A percentile compares a stretch with the other conserved stretches of the same genome.
Conservation (phyloP, 176 grass and related monocot genomes). For the Juncus effusus region DNA sequence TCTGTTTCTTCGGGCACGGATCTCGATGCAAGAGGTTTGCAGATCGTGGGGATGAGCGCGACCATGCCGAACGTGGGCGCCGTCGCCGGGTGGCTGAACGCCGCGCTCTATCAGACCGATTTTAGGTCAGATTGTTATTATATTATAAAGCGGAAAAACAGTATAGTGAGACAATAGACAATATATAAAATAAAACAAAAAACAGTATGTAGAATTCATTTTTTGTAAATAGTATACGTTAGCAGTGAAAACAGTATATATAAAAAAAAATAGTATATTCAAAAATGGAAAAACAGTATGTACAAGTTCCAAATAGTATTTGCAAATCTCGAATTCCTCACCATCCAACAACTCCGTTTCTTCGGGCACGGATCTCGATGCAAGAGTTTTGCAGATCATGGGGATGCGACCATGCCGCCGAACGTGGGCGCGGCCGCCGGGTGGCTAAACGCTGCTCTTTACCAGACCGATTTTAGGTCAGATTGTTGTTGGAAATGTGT, state of each 20-base stretch:
- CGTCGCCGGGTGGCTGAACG: constrained; percentile 95
- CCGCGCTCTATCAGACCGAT: constrained; percentile 87
- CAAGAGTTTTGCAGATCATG: constrained; percentile 79
- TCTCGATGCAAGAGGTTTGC: constrained; percentile 54
- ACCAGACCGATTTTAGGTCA: constrained; percentile 85
- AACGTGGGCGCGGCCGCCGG: constrained; percentile 81
- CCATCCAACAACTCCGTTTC: constrained; percentile 57
- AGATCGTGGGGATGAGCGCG: constrained; percentile 97
- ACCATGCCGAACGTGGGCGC: constrained; percentile 94
- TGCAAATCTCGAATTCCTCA: constrained; percentile 51
- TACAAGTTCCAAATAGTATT: too few species aligned
- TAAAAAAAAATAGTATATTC: too few species aligned
- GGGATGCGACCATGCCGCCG: constrained; percentile 99
- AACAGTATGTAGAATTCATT: too few species aligned
- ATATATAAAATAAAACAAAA: too few species aligned
- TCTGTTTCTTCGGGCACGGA: constrained; percentile 72
- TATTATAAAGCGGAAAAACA: too few species aligned
- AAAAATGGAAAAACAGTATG: too few species aligned
- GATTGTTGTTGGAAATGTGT: neutral
- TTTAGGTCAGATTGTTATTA: constrained; percentile 88
- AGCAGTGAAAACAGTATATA: too few species aligned
- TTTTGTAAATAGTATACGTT: too few species aligned
- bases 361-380: constrained; percentile 61
- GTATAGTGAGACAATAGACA: too few species aligned
- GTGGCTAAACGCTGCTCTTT: constrained; percentile 97